Base-by-base conservation (phyloP, 371 early-diverging fungal species). In the Gilbertella persicaria region DNA sequence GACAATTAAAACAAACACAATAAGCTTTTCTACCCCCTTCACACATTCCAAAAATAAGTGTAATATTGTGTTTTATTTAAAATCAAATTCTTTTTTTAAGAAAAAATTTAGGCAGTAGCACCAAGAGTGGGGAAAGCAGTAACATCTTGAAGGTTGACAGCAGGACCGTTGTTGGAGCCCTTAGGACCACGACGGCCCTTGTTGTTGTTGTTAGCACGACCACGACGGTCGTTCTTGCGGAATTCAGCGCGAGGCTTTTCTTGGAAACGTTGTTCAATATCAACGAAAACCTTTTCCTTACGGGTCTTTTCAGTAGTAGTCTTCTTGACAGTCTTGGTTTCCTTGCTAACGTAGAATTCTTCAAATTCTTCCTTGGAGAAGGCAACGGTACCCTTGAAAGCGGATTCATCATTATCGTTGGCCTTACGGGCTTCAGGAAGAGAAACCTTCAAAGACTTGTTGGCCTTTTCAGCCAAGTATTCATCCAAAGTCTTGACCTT, bases 101-200 rank as follows among this genome's bases (percentile, higher is more conserved):
- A 50, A 36, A 29, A 44, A 26, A 42, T 62, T 67, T 71, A 71
- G 50, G 72, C 72, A 35, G 67, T 55, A 46, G 81, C 74, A 52
- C 87, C 86, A 44, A 90, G 84, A 52, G 83, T 75, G 45, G 92
- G 92, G 87, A 92, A 91, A 60, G 87, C 87, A 53, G 78, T 69
- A 55, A 66, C 68, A 75, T 92, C 90, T 53, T 79, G 74, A 49
- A 88, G 71, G 72, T 88, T 87, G 76, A 90, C 79, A 55, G 78
- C 71, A 50, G 79, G 64, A 50, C 40, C 65, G 62, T 70, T 72
- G 61, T 62, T 65, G 51, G 64, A 12, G 33, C 10, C 54, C 53
- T 74, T 64, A 53, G 49, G 45, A 43, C 66, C 62, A 55, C 81
- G 66, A 46, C 71, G 66, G 55, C 67, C 63, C 42, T 68, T 70